Base-by-base conservation (phyloP, 139 green algal species). In the Chlorella sp. region DNA sequence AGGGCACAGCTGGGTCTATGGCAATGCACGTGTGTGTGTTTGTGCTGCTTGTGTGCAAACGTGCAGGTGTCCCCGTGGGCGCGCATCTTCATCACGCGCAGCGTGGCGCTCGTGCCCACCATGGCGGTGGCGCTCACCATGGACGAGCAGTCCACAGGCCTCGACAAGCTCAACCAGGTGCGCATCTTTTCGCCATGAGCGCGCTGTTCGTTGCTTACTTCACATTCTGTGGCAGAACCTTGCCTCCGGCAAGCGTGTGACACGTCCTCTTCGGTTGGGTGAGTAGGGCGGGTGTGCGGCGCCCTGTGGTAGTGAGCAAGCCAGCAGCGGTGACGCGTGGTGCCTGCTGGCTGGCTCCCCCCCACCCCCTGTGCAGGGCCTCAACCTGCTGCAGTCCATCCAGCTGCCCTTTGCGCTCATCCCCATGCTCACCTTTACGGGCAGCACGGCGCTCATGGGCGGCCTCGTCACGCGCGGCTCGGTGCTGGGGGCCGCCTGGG, bases 341-440 rank as follows among this genome's bases (percentile, higher is more conserved):
- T n/a, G n/a, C n/a, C n/a, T n/a, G n/a, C n/a, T n/a, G n/a, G n/a
- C n/a, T n/a, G n/a, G n/a, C n/a, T n/a, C n/a, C n/a, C n/a, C n/a
- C n/a, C n/a, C n/a, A n/a, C n/a, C n/a, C n/a, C n/a, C n/a, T n/a
- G n/a, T n/a, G n/a, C n/a, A 90, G 75, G 62, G 49, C 5, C 72
- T 90, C 22, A 90, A 88, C 74, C 70, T 88, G 32, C 69, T 87
- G 27, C 86, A 90, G 71, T 74, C 55, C 66, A 68, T 91, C 0
- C 79, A 88, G 77, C 83, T 93, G 70, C 88, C 88, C 0, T 91
- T 91, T 75, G 86, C 82, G 14, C 79, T 88, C 31, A 60, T 89
- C 27, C 84, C 81, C 31, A 69, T 88, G 31, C 76, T 92, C 22
- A 81, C 75, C 24, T 83, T 92, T 78, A 89, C 84, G 22, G 77